Evolutionary conservation across 129 eudicot genomes (phyloP).

Genomic region (Ambrosia trifida): DNA sequence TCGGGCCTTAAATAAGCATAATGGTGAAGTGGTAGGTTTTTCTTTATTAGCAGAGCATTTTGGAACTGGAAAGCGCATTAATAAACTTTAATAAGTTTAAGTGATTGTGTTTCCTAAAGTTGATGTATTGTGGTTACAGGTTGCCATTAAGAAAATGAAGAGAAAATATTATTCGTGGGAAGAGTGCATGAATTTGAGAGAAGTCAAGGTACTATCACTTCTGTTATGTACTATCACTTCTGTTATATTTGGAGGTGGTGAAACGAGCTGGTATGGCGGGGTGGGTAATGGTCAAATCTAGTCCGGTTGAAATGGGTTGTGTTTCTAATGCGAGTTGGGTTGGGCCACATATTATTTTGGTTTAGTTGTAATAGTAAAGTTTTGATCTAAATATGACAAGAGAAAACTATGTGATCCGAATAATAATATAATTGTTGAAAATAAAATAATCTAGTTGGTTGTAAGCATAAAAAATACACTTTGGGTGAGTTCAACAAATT

Average conservation of each 20-base stretch:
- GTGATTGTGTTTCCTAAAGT: constrained; percentile 10
- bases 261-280: neutral
- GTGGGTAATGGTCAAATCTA: neutral
- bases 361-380: neutral
- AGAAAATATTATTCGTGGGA: constrained; percentile 92
- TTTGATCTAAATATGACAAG: neutral
- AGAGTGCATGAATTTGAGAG: constrained; percentile 93
- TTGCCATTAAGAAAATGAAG: constrained; percentile 93
- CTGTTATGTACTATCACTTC: neutral
- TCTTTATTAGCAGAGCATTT: neutral
- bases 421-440: neutral
- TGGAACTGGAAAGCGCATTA: neutral
- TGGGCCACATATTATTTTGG: neutral
- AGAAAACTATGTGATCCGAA: neutral
- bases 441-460: neutral
- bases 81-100: neutral
- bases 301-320: neutral
- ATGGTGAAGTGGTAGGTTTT: constrained; percentile 78
- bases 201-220: constrained; percentile 69
- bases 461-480: neutral
- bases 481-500: neutral
- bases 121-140: constrained; percentile 47
- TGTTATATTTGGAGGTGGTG: neutral
- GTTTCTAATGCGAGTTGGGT: neutral
- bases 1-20: constrained; percentile 75